Evolutionary conservation across 1,139 yeast species (phyloP).

Genomic region (Taphrina pruni): DNA sequence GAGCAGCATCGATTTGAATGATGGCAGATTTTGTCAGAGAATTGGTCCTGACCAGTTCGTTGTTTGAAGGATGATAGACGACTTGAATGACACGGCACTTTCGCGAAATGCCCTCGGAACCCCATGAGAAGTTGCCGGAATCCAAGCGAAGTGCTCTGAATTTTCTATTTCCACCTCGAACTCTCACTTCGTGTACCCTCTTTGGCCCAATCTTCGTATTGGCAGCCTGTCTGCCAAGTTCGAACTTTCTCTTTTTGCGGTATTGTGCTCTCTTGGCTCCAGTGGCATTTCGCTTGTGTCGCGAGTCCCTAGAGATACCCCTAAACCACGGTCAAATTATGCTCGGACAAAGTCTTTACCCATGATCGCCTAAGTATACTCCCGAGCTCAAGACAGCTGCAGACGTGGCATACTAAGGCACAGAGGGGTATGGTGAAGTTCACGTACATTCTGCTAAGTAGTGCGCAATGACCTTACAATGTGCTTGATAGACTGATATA

Average conservation of each 20-base stretch:
- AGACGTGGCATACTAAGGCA: not conserved
- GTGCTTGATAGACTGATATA: constrained; percentile 1
- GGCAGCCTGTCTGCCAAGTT: constrained; percentile 99
- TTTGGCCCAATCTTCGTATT: constrained; percentile 97
- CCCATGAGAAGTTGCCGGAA: constrained; percentile 99
- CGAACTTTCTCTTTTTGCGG: constrained; percentile 99
- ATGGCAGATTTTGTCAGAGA: constrained; percentile 98
- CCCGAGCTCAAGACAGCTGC: not conserved
- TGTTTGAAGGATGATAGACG: constrained; percentile 99
- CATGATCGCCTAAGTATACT: not conserved
- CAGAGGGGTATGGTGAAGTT: not conserved
- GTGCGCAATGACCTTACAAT: no score
- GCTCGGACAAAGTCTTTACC: not conserved
- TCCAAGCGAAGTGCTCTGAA: constrained; percentile 99
- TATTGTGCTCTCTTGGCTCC: constrained; percentile 99
- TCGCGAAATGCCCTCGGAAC: constrained; percentile 96
- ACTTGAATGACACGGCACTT: constrained; percentile 99
- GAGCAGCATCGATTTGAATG: constrained; percentile 99
- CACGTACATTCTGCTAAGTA: constrained; percentile 4
- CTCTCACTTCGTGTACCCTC: constrained; percentile 99
- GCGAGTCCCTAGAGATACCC: constrained; percentile 99
- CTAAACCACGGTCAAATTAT: constrained; percentile 52
- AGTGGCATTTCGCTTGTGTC: constrained; percentile 99
- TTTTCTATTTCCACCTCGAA: constrained; percentile 99
- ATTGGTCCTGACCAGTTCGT: constrained; percentile 99